These are phyloP conservation scores for Phaeosphaeriaceae sp. DNA, from an alignment of 2,329 filamentous ascomycete species.

Conservation along the genomic window DNA sequence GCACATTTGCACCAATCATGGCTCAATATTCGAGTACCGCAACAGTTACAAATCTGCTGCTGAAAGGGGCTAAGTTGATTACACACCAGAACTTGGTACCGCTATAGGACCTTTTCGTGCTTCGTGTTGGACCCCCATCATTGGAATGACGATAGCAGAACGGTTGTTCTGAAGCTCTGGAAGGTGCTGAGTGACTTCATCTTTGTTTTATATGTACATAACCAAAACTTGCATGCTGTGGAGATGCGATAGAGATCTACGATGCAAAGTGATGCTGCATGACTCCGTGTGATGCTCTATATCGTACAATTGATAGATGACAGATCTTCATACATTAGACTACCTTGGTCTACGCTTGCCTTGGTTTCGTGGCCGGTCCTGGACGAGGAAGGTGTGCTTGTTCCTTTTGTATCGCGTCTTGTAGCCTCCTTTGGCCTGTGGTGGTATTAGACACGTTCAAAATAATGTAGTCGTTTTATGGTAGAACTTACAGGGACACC, in stretches of 20 bases:
- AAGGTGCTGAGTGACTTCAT: neutral
- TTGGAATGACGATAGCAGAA: neutral
- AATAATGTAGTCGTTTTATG: neutral
- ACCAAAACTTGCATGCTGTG: neutral
- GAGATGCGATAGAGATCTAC: neutral
- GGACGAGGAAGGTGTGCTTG: slow-evolving; percentile 89
- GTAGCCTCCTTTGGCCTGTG: slow-evolving; percentile 79
- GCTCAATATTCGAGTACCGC: neutral
- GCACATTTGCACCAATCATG: neutral
- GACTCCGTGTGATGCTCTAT: slow-evolving; percentile 4
- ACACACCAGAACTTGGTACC: neutral
- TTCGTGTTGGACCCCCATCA: neutral
- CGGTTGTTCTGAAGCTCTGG: neutral
- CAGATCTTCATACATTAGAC: slow-evolving; percentile 24
- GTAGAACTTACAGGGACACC: slow-evolving; percentile 79
- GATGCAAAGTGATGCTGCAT: neutral
- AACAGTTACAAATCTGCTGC: neutral
- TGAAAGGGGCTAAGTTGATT: neutral
- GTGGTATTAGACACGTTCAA: neutral
- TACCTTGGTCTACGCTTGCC: slow-evolving; percentile 72
- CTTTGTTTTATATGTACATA: neutral
- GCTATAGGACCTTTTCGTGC: neutral
- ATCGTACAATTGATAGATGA: slow-evolving; percentile 27
- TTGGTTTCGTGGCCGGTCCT: slow-evolving; percentile 83
- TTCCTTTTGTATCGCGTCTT: slow-evolving; percentile 92